Conservation (phyloP, 805 yeast genomes). For the Kurtzmaniella cleridarum region DNA sequence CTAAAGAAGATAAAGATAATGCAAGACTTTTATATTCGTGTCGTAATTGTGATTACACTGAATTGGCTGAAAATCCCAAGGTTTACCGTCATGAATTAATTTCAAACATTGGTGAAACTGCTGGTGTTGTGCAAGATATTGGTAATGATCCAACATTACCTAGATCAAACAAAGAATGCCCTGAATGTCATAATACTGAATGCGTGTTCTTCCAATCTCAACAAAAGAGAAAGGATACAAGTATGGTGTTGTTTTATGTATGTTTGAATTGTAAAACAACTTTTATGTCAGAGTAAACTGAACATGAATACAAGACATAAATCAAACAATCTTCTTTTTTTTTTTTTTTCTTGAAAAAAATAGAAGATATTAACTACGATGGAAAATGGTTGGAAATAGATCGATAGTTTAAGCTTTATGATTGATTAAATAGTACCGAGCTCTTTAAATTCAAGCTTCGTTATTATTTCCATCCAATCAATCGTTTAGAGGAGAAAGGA, state of each 20-base stretch:
- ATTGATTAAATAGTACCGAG: too few species aligned
- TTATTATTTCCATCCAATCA: too few species aligned
- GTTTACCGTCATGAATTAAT: conserved; percentile 91
- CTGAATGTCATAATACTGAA: conserved; percentile 78
- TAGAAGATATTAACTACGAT: too few species aligned
- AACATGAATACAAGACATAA: too few species aligned
- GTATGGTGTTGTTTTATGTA: conserved; percentile 91
- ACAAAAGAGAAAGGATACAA: conserved; percentile 90
- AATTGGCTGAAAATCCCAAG: conserved; percentile 79
- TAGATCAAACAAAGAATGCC: conserved; percentile 89
- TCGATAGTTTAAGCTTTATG: too few species aligned
- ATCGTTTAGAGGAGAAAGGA: too few species aligned
- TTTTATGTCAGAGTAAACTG: conserved; percentile 32
- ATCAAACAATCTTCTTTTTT: too few species aligned
- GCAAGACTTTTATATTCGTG: conserved; percentile 81
- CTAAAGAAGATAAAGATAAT: conserved; percentile 84
- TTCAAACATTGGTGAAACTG: conserved; percentile 89
- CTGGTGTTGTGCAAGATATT: conserved; percentile 94
- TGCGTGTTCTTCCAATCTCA: conserved; percentile 97
- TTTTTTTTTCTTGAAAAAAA: too few species aligned
- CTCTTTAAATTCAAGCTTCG: too few species aligned
- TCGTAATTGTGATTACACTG: conserved; percentile 91
- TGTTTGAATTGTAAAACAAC: conserved; percentile 83
- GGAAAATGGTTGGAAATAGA: too few species aligned
- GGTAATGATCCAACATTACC: conserved; percentile 98